phyloP scores from a whole-genome alignment of 257 asterid genomes.

The Anisodus acutangulus region DNA sequence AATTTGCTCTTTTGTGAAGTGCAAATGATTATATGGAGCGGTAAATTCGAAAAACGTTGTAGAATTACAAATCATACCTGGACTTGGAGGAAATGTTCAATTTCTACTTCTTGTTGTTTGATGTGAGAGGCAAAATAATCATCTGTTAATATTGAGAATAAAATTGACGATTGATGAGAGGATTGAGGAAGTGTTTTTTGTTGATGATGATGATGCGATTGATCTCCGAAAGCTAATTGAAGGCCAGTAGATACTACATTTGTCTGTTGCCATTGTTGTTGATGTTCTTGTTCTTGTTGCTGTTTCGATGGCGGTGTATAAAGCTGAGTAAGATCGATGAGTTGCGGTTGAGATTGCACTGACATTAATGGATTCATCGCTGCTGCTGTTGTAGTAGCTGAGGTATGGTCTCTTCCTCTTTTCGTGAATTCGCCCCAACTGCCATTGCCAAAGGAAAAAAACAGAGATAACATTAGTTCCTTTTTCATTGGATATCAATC shows the following conservation, averaged over 20 bases:
- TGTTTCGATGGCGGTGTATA: constrained; percentile 8
- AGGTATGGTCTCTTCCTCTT: constrained; percentile 43
- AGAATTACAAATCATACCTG: constrained; percentile 26
- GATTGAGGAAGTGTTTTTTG: constrained; percentile 36
- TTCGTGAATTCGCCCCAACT: constrained; percentile 37
- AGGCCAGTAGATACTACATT: constrained; percentile 51
- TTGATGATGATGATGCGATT: constrained; percentile 32
- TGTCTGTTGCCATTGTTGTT: constrained; percentile 25
- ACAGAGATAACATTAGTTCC: neutral
- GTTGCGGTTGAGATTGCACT: constrained; percentile 33
- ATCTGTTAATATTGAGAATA: constrained; percentile 35
- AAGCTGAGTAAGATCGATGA: constrained; percentile 41
- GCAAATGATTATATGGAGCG: neutral
- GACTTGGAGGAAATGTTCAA: constrained; percentile 36
- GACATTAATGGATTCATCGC: constrained; percentile 34
- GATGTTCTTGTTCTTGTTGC: constrained; percentile 8
- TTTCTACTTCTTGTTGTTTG: constrained; percentile 47
- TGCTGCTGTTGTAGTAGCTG: constrained; percentile 14
- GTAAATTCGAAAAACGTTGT: neutral
- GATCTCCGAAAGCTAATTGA: constrained; percentile 43
- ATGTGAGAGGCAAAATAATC: constrained; percentile 41
- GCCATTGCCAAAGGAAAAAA: neutral
- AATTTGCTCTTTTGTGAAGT: neutral
- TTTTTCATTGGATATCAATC: neutral
- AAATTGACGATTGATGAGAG: constrained; percentile 45